Percentiles rank a stretch among this genome's conserved stretches.
Conservation (phyloP, 331 rosid genomes). For the Pyrus hybrid region DNA sequence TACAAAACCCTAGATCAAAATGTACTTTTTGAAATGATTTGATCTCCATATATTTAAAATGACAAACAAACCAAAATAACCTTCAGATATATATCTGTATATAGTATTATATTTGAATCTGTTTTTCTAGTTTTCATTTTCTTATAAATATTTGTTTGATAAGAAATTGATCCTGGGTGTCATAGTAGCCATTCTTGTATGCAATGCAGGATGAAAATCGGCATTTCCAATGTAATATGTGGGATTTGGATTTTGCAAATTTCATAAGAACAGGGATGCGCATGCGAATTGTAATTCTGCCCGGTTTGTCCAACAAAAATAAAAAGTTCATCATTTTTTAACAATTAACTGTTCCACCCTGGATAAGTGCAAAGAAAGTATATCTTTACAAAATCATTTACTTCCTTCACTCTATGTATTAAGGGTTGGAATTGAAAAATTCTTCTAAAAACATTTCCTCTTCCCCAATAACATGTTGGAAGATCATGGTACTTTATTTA, state of each 20-base stretch:
- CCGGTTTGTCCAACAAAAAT: background rate
- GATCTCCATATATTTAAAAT: background rate
- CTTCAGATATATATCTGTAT: no score
- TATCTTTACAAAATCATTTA: background rate
- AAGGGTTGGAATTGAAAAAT: background rate
- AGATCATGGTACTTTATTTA: background rate
- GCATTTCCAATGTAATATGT: background rate
- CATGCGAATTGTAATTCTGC: background rate
- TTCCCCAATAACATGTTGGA: background rate
- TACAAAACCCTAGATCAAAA: no score
- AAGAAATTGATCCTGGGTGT: background rate
- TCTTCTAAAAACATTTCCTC: background rate
- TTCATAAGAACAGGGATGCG: background rate
- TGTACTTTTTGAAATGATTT: no score
- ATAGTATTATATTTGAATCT: no score
- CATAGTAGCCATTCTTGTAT: background rate
- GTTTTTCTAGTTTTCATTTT: no score
- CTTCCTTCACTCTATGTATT: background rate
- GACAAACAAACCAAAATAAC: background rate
- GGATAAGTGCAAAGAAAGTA: background rate
- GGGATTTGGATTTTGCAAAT: background rate
- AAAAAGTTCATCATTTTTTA: background rate
- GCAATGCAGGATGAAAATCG: background rate
- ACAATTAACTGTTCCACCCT: background rate
- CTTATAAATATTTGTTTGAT: background rate